A percentile compares a stretch with the other conserved stretches of the same genome.
Evolutionary conservation across 2,329 filamentous ascomycete genomes (phyloP).

Genomic region (Aspergillus cejpii): DNA sequence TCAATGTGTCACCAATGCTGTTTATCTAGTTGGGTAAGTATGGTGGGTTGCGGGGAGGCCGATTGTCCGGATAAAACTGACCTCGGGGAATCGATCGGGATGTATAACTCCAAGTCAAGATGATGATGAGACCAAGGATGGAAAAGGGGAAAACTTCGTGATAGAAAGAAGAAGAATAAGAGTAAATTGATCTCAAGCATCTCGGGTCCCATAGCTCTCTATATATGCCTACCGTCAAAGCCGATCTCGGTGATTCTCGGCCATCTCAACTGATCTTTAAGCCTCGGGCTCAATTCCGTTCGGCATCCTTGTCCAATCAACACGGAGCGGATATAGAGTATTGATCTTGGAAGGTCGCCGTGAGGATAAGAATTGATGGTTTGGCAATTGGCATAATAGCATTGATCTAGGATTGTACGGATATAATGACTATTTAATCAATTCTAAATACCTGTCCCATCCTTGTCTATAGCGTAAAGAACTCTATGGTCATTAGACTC

Average conservation of each 20-base stretch:
- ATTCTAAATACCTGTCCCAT: no score
- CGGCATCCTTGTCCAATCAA: background rate
- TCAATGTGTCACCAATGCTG: background rate
- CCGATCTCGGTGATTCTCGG: background rate
- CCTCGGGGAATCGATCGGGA: background rate
- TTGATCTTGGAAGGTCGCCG: no score
- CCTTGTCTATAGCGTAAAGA: no score
- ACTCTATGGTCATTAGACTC: no score
- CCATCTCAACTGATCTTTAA: background rate
- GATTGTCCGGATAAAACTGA: background rate
- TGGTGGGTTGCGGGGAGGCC: background rate
- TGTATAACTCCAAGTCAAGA: background rate
- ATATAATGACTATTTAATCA: no score
- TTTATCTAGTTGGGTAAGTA: background rate
- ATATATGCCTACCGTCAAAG: background rate
- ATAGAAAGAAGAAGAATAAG: background rate
- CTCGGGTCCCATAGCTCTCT: background rate
- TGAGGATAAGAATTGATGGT: no score
- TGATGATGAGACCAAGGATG: background rate
- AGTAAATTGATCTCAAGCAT: background rate
- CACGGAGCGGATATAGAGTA: no score
- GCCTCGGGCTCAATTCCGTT: background rate
- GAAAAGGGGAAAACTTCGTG: background rate
- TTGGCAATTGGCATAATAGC: no score
- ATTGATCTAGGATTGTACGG: no score